phyloP scores from a whole-genome alignment of 768 basidiomycete genomes.

The Albatrellus ellisii region DNA sequence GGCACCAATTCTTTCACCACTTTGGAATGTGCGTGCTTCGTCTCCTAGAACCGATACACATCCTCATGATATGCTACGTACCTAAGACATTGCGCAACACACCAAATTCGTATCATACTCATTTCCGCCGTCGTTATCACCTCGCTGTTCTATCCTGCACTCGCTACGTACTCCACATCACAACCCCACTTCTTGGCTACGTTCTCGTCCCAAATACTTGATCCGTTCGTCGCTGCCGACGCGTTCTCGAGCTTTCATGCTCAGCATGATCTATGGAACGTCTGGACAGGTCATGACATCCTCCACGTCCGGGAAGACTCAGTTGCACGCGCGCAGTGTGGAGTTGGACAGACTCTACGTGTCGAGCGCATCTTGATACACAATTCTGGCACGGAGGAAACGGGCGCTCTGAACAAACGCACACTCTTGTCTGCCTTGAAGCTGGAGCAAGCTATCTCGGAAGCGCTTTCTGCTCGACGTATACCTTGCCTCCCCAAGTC shows the following conservation, averaged over 20 bases:
- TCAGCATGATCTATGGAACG: constrained; percentile 50
- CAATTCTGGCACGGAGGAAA: constrained; percentile 32
- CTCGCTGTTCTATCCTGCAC: constrained; percentile 82
- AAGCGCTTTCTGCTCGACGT: constrained; percentile 26
- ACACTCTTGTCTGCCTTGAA: constrained; percentile 52
- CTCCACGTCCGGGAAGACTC: constrained; percentile 60
- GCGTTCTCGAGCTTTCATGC: constrained; percentile 38
- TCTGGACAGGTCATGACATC: constrained; percentile 56
- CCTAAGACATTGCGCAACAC: constrained; percentile 83
- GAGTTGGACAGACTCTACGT: constrained; percentile 53
- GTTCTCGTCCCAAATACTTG: constrained; percentile 44
- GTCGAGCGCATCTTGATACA: constrained; percentile 68
- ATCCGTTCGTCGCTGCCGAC: constrained; percentile 43
- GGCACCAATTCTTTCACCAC: constrained; percentile 44
- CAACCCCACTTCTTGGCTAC: constrained; percentile 44
- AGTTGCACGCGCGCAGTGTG: constrained; percentile 58
- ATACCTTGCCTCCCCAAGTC: constrained; percentile 41
- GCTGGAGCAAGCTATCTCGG: constrained; percentile 45
- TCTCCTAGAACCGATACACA: background rate
- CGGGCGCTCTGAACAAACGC: constrained; percentile 43
- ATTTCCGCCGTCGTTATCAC: constrained; percentile 83
- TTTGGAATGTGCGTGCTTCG: constrained; percentile 61
- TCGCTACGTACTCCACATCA: constrained; percentile 70
- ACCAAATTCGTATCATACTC: constrained; percentile 82
- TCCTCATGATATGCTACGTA: background rate